phyloP scores from a whole-genome alignment of 768 basidiomycete species.

The Tulasnella sp. region DNA sequence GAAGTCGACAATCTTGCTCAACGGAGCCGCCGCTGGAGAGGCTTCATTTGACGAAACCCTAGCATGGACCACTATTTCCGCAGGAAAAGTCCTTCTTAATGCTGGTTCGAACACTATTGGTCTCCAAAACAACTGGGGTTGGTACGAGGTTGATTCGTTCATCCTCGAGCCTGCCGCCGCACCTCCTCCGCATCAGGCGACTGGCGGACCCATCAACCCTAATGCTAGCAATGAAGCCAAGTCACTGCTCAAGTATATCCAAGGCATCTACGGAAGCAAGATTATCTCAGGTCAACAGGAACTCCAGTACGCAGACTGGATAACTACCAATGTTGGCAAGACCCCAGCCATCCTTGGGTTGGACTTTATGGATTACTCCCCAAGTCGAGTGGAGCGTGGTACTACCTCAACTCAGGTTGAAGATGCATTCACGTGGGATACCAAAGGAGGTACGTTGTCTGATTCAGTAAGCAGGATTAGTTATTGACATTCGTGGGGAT shows the following conservation, averaged over 20 bases:
- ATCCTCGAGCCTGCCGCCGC: slow-evolving; percentile 1
- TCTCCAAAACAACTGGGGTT: slow-evolving; percentile 15
- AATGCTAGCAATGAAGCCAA: slow-evolving; percentile 5
- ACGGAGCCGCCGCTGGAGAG: background rate
- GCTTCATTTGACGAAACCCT: background rate
- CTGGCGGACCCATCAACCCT: slow-evolving; percentile 4
- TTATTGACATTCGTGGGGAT: too few species aligned
- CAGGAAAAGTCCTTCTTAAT: slow-evolving; percentile 12
- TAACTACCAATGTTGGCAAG: slow-evolving; percentile 15
- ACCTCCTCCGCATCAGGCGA: slow-evolving; percentile 15
- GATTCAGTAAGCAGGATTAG: too few species aligned
- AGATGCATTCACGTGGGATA: slow-evolving; percentile 13
- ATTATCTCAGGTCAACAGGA: slow-evolving; percentile 15
- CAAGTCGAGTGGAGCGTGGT: slow-evolving; percentile 4
- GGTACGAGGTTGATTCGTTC: slow-evolving; percentile 15
- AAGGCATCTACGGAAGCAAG: slow-evolving; percentile 11
- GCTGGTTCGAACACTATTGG: slow-evolving; percentile 9
- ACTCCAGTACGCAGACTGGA: slow-evolving; percentile 6
- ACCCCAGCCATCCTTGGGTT: slow-evolving; percentile 13
- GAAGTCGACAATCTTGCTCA: background rate
- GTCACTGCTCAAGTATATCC: slow-evolving; percentile 14
- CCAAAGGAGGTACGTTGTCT: too few species aligned
- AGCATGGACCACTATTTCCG: slow-evolving; percentile 1
- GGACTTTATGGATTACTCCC: slow-evolving; percentile 17
- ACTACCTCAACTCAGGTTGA: slow-evolving; percentile 10